Conservation (phyloP, 768 basidiomycete genomes). For the Leucosporidium yakuticum region DNA sequence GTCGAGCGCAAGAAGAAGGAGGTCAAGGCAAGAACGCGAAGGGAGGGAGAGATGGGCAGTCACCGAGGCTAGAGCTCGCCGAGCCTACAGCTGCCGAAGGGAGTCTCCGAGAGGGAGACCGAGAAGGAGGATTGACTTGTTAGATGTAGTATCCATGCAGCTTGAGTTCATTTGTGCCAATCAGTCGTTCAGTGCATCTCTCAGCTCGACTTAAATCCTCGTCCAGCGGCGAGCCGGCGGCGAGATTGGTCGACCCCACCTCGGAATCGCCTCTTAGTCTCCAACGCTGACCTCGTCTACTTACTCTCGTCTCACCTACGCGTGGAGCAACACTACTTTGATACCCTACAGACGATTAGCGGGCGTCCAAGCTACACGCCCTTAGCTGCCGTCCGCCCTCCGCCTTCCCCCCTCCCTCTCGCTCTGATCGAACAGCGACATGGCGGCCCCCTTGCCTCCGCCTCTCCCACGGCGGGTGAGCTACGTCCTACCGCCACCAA, state of each 20-base stretch:
- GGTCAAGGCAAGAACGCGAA: neutral
- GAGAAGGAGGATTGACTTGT: neutral
- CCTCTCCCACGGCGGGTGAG: constrained; percentile 22
- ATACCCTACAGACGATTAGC: neutral
- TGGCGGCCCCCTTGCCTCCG: constrained; percentile 19
- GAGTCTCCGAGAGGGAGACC: neutral
- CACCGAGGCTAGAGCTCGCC: too few relatives aligned
- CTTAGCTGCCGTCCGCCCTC: neutral
- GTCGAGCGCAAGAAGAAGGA: neutral
- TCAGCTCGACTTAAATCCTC: neutral
- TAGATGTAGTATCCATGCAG: neutral
- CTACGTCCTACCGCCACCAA: constrained; percentile 28
- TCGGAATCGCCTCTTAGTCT: neutral
- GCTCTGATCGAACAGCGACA: neutral
- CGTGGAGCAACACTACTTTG: neutral
- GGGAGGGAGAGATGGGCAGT: neutral
- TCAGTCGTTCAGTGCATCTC: neutral
- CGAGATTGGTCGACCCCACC: neutral
- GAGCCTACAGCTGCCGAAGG: too few relatives aligned
- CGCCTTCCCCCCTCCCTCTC: neutral
- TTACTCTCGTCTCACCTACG: neutral
- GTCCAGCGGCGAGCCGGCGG: neutral
- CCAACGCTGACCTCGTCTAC: neutral
- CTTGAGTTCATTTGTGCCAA: neutral
- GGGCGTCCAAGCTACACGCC: neutral